A percentile compares a stretch with the other conserved stretches of the same genome.
These are phyloP conservation scores for Sicyos edulis DNA, from an alignment of 306 rosid species.

Conservation along the genomic window DNA sequence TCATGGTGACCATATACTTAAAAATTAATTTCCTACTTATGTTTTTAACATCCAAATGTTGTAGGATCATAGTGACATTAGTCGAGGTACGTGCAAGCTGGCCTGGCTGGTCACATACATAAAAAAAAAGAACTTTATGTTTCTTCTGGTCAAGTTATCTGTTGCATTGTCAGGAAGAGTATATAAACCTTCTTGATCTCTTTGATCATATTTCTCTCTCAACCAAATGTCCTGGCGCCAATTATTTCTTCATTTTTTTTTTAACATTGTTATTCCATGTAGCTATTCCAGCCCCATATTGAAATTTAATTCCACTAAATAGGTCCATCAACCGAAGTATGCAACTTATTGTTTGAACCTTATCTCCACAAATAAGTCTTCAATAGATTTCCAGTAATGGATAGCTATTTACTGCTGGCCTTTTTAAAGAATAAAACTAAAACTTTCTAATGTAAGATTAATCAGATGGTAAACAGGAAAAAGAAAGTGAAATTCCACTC, in stretches of 20 bases:
- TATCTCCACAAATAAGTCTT: not conserved
- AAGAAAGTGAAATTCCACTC: not conserved
- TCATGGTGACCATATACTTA: no score
- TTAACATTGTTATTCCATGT: not conserved
- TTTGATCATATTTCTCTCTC: no score
- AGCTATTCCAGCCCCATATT: not conserved
- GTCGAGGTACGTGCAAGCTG: no score
- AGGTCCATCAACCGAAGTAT: not conserved
- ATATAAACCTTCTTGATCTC: no score
- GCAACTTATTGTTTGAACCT: not conserved
- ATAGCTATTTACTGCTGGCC: not conserved
- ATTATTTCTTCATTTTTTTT: not conserved
- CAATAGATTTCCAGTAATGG: not conserved
- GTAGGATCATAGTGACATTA: no score
- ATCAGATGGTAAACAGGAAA: no score
- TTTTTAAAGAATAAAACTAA: not conserved
- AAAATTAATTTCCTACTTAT: no score
- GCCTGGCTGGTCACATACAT: no score
- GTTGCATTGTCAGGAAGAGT: no score
- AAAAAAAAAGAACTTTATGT: no score
- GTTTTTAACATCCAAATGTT: no score
- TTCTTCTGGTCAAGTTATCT: no score
- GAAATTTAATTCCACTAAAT: not conserved
- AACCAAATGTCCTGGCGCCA: not conserved
- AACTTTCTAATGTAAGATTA: not conserved